Evolutionary conservation across 2,329 filamentous ascomycete genomes (phyloP).

Genomic region (Exophiala mesophila): DNA sequence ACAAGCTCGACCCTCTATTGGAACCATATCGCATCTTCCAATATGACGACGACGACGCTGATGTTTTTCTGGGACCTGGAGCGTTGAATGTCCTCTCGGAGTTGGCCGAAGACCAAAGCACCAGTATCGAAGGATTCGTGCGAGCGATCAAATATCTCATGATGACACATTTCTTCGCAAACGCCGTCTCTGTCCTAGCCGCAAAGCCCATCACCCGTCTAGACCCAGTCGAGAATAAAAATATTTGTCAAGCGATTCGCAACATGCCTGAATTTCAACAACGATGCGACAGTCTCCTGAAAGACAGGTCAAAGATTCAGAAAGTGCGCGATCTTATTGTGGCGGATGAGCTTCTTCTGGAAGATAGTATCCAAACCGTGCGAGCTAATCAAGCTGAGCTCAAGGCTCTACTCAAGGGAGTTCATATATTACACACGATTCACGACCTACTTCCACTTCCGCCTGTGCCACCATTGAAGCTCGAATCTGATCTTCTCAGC

Average conservation of each 20-base stretch:
- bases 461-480: neutral
- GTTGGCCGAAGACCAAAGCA: slow-evolving; percentile 56
- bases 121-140: slow-evolving; percentile 52
- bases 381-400: neutral
- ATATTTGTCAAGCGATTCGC: slow-evolving; percentile 52
- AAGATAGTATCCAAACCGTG: slow-evolving; percentile 32
- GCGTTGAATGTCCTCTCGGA: slow-evolving; percentile 50
- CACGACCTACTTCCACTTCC: neutral
- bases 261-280: slow-evolving; percentile 53
- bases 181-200: slow-evolving; percentile 52
- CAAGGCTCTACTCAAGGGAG: neutral
- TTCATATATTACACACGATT: neutral
- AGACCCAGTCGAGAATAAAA: slow-evolving; percentile 28
- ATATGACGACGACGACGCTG: slow-evolving; percentile 37
- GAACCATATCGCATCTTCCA: slow-evolving; percentile 39
- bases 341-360: slow-evolving; percentile 45
- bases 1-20: slow-evolving; percentile 32
- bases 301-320: slow-evolving; percentile 31
- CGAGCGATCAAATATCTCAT: slow-evolving; percentile 56
- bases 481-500: neutral
- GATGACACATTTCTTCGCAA: slow-evolving; percentile 62
- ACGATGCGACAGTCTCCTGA: slow-evolving; percentile 36
- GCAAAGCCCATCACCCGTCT: neutral
- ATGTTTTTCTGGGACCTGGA: slow-evolving; percentile 45
- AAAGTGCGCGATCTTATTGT: slow-evolving; percentile 45